Base-by-base conservation (phyloP, 2,329 filamentous ascomycete species). In the Fusarium fujikuroi region DNA sequence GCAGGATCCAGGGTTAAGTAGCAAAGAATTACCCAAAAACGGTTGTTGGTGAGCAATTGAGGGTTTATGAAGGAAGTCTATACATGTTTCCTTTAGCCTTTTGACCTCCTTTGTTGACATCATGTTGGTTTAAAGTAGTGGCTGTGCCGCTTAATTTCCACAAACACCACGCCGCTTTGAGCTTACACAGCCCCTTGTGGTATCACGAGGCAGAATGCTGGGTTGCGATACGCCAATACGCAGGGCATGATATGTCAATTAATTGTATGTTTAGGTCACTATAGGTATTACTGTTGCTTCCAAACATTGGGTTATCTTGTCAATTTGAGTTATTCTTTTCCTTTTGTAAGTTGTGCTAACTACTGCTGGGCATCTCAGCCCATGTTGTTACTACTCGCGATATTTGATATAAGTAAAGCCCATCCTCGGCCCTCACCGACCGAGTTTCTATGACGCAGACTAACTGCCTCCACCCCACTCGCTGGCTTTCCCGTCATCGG, bases 401-500 rank as follows among this genome's bases (percentile, higher is more conserved):
- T 28, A 54, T 40, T 50, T 23, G 15, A 16, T 28, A 40, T 3
- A 19, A 39, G 12, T 10, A 52, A 44, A 11, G 25, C 21, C n/a
- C 12, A 15, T 61, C 7, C 25, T 52, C 46, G 40, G 25, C 43
- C 37, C 73, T 68, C 69, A 76, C 66, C 62, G 39, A 49, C 40
- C 40, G 44, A 44, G 6, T 23, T 32, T 15, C n/a, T 30, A 47
- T 8, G 11, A 34, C 18, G 12, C 16, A 39, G n/a, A 42, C 64
- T 66, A 77, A 37, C 14, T 21, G 34, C 66, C 57, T 32, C 61
- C 61, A 34, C 82, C 81, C 80, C 77, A 82, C 12, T 72, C 79
- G 63, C 85, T 89, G 9, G 86, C 84, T 19, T 90, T 84, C 6
- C 80, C 75, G 5, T 82, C 83, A 40, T 84, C 83, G 0, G 91